Base-by-base conservation (phyloP, 73 alveolate species). In the Tetrahymena elliotti region DNA sequence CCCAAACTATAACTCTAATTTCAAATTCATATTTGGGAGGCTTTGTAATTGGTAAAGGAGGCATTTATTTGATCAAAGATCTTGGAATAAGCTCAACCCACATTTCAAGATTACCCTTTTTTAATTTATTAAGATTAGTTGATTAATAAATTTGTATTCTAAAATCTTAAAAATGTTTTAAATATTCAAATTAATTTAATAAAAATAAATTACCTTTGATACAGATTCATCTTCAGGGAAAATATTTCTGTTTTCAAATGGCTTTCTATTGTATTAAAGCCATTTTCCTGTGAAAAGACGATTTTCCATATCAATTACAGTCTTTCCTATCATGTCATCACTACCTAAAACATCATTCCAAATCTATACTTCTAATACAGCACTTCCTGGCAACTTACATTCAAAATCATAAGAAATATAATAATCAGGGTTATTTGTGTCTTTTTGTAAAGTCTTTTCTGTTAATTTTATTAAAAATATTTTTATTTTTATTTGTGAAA, bases 11-110 rank as follows among this genome's bases (percentile, higher is more conserved):
- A 35, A 83, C 82, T 94, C 96, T 94, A 5, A 94, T 24, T 52
- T 94, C 96, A 83, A 94, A 84, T 88, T 41, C 92, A 94, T 94
- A 94, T 0, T 94, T 35, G 11, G 96, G 96, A n/a, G 96, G 96
- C 35, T 93, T 93, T 34, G 96, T 52, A 20, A 94, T 94, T 35
- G 84, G 93, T 52, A 94, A 84, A 15, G 93, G 16, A 31, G 96
- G 96, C 33, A 84, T 38, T 84, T 39, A 27, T 94, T 94, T 94
- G 7, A 93, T 92, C 3, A 33, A 13, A 11, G 93, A 84, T 35
- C 37, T 94, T 37, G 93, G 95, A 24, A 94, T 54, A 33, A 94
- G 83, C 33, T 94, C 96, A 34, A 94, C 93, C 96, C 96, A 94
- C 93, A 94, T 84, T 35, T 94, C 39, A 18, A 94, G 38, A 52